Evolutionary conservation across 2,329 filamentous ascomycete species (phyloP).

Genomic region (Ophiocordyceps australis): DNA sequence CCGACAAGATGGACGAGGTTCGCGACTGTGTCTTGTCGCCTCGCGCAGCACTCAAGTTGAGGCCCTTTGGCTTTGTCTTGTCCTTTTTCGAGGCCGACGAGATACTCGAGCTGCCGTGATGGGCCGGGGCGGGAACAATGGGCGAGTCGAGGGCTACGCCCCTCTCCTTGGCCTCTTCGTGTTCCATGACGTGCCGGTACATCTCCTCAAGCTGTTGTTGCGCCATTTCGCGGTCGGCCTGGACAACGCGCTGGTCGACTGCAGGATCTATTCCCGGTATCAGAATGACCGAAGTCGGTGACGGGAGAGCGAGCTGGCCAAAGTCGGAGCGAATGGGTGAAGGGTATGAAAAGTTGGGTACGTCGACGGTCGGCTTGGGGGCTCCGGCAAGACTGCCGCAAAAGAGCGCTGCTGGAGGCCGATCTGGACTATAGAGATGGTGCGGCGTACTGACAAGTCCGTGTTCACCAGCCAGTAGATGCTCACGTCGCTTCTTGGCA

Average conservation of each 20-base stretch:
- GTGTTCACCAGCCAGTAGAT: conserved; percentile 32
- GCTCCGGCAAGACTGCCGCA: too few relatives aligned
- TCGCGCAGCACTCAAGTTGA: conserved; percentile 25
- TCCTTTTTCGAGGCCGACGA: conserved; percentile 21
- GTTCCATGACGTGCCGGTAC: conserved; percentile 83
- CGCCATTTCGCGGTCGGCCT: conserved; percentile 54
- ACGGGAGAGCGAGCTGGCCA: conserved; percentile 14
- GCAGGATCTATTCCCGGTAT: conserved; percentile 44
- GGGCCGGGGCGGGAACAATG: conserved; percentile 11
- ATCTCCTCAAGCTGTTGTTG: conserved; percentile 76
- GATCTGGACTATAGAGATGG: conserved; percentile 6
- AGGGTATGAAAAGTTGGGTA: conserved; percentile 33
- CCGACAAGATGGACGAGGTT: conserved; percentile 39
- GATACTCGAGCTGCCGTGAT: conserved; percentile 7
- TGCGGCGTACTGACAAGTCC: conserved; percentile 16
- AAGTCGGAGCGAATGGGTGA: conserved; percentile 19
- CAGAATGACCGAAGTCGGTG: conserved; percentile 25
- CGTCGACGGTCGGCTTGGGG: conserved; percentile 7
- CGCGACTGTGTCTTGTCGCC: conserved; percentile 35
- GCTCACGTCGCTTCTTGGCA: conserved; percentile 33
- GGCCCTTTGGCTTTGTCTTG: conserved; percentile 27
- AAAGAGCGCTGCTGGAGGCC: not conserved
- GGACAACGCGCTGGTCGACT: conserved; percentile 62
- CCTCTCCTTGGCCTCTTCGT: conserved; percentile 51
- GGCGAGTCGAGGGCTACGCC: conserved; percentile 29